Base-by-base conservation (phyloP, 305 asterid species). In the Lippia alba region DNA sequence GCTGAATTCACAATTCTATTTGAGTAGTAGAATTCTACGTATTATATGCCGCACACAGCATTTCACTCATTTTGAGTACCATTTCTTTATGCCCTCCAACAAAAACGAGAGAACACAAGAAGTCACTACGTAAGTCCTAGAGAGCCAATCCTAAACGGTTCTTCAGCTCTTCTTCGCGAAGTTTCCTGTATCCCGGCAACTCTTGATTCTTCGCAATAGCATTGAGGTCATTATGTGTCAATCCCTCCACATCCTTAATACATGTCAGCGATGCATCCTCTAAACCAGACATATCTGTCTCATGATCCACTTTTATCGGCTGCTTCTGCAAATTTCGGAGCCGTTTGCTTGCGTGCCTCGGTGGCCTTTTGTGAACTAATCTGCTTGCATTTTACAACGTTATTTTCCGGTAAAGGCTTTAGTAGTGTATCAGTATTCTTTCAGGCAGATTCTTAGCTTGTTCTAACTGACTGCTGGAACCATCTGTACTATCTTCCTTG, bases 161-260 rank as follows among this genome's bases (percentile, higher is more conserved):
- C 46, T 51, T 40, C 66, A 87, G 77, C 56, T 77, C 82, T 36
- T 65, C 63, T 74, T 79, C 85, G 65, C 14, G 64, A 59, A 67
- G 80, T 24, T 70, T 79, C 32, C 54, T 60, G 71, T 76, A 68
- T 17, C 79, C 32, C 17, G 4, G 79, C 71, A 83, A 0, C 1
- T 77, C 69, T 70, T 50, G 82, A 10, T 60, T 65, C 80, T 65
- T 85, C 30, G 88, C 86, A 46, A 84, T 74, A 54, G 51, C 74
- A 76, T 53, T 79, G 72, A 88, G 88, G 48, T 79, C 51, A 6
- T 1, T 64, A 64, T 61, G 3, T 17, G 69, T 41, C 74, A 80
- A 51, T 3, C 6, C 18, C 41, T 56, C 20, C 33, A 59, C 70
- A 74, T 55, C 70, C 61, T 62, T 30, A 11, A 7, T 30, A 48